Evolutionary conservation across 2,329 filamentous ascomycete genomes (phyloP).

Genomic region (Venturia nashicola): DNA sequence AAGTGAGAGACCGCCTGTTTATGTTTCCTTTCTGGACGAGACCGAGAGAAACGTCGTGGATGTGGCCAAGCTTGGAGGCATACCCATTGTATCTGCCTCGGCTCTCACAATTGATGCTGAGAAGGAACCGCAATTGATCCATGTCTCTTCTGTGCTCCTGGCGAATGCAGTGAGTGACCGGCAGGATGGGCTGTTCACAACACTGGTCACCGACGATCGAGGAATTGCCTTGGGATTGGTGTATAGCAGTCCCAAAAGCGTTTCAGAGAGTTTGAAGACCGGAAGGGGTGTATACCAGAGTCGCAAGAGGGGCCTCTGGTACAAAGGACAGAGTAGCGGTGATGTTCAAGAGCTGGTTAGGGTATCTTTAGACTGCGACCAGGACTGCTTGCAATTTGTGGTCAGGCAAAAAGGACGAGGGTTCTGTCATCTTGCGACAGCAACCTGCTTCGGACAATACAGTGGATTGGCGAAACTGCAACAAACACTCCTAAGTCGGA

Average conservation of each 20-base stretch:
- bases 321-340: slow-evolving; percentile 90
- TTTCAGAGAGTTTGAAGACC: slow-evolving; percentile 73
- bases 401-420: slow-evolving; percentile 78
- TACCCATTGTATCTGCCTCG: slow-evolving; percentile 64
- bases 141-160: slow-evolving; percentile 59
- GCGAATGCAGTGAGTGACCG: slow-evolving; percentile 70
- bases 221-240: slow-evolving; percentile 78
- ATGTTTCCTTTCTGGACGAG: slow-evolving; percentile 34
- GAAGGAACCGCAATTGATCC: slow-evolving; percentile 47
- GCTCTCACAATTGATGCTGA: slow-evolving; percentile 54
- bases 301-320: slow-evolving; percentile 88
- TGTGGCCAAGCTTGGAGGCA: slow-evolving; percentile 34
- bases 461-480: slow-evolving; percentile 73
- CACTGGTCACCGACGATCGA: slow-evolving; percentile 79
- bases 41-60: slow-evolving; percentile 27
- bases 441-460: slow-evolving; percentile 83
- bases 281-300: slow-evolving; percentile 87
- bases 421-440: slow-evolving; percentile 89
- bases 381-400: slow-evolving; percentile 80
- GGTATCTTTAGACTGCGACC: slow-evolving; percentile 83
- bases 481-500: slow-evolving; percentile 72
- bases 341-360: slow-evolving; percentile 83
- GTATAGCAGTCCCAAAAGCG: slow-evolving; percentile 86
- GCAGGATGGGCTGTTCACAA: slow-evolving; percentile 72
- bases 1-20: slow-evolving; percentile 35